Percentiles rank a stretch among this genome's conserved stretches.
Conservation (phyloP, 441 rosid species). For the Pelargonium fulgidum region DNA sequence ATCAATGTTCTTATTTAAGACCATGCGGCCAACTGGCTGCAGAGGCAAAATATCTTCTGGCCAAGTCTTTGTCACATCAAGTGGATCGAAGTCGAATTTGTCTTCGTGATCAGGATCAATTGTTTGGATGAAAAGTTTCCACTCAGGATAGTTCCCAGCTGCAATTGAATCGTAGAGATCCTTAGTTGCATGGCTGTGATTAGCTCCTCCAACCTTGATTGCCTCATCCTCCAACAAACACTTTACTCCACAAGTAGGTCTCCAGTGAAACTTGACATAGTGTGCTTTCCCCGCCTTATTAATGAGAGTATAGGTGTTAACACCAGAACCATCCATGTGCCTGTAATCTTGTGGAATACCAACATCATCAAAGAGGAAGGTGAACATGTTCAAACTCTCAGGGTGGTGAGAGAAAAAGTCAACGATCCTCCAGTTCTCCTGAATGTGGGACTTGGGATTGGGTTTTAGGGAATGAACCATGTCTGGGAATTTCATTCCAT, state of each 20-base stretch:
- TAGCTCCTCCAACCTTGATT: constrained; percentile 77
- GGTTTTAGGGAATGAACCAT: constrained; percentile 88
- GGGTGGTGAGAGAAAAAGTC: constrained; percentile 95
- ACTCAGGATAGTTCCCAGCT: constrained; percentile 84
- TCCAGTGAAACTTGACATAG: constrained; percentile 92
- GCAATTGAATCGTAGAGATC: constrained; percentile 86
- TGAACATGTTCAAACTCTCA: constrained; percentile 83
- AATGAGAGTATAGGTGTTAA: constrained; percentile 71
- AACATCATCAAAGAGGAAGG: constrained; percentile 77
- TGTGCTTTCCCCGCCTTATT: constrained; percentile 73
- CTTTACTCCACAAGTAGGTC: constrained; percentile 81
- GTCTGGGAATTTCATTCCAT: constrained; percentile 94
- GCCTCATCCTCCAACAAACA: constrained; percentile 82
- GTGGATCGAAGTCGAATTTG: constrained; percentile 79
- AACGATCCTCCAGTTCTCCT: constrained; percentile 84
- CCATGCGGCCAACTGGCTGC: constrained; percentile 96
- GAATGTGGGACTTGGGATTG: constrained; percentile 88
- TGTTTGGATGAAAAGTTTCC: constrained; percentile 82
- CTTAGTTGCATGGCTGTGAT: constrained; percentile 93
- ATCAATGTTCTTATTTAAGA: constrained; percentile 87
- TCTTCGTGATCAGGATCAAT: constrained; percentile 84
- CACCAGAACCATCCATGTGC: constrained; percentile 92
- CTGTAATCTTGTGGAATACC: constrained; percentile 93
- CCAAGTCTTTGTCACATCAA: constrained; percentile 92
- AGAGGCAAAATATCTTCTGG: constrained; percentile 89